phyloP scores from a whole-genome alignment of 176 grass and related monocot genomes.

The Cymbopogon citratus region DNA sequence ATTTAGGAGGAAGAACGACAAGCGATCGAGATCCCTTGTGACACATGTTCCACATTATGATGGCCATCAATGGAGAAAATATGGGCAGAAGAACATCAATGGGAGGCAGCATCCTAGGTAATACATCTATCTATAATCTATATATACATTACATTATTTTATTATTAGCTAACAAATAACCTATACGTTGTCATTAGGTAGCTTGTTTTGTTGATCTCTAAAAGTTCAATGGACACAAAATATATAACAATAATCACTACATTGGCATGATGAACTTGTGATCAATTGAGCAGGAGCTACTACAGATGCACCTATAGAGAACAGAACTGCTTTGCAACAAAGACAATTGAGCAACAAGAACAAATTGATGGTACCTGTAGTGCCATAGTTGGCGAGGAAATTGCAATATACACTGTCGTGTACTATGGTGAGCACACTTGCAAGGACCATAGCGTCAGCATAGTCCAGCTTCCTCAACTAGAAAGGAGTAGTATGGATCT shows the following conservation, averaged over 20 bases:
- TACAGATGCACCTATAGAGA: slow-evolving; percentile 35
- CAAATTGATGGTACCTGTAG: not conserved
- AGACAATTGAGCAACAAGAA: slow-evolving; percentile 27
- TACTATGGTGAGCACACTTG: not conserved
- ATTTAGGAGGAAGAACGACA: not conserved
- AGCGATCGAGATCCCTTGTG: not conserved
- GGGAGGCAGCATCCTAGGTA: not conserved
- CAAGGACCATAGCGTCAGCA: not conserved
- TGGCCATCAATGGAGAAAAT: slow-evolving; percentile 14
- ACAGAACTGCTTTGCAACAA: slow-evolving; percentile 24
- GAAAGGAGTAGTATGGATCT: not conserved
- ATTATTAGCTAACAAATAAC: no score
- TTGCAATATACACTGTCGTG: not conserved
- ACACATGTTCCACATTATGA: slow-evolving; percentile 1
- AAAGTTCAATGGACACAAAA: not conserved
- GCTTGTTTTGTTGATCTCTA: not conserved
- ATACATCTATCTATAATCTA: not conserved
- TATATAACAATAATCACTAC: not conserved
- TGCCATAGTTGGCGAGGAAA: not conserved
- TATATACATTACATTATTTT: not conserved
- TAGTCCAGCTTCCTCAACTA: not conserved
- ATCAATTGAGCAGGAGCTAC: slow-evolving; percentile 21
- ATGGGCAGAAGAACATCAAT: slow-evolving; percentile 10
- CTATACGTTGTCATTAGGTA: not conserved
- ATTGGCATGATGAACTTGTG: not conserved